Conservation (phyloP, 2,329 filamentous ascomycete genomes). For the Penicillium hordei region DNA sequence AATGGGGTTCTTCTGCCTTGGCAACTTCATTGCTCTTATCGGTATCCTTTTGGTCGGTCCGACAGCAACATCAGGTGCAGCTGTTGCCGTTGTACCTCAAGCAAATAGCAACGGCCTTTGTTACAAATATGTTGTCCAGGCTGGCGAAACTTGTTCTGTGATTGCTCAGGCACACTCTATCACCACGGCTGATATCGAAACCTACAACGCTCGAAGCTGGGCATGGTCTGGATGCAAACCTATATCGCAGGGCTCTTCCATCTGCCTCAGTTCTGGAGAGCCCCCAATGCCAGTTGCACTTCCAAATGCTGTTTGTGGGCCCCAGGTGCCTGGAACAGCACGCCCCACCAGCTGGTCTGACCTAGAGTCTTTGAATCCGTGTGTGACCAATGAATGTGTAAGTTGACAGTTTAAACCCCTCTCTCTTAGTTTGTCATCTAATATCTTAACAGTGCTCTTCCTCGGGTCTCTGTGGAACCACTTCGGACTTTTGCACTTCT, state of each 20-base stretch:
- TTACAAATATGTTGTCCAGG: slow-evolving; percentile 34
- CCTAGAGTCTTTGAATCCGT: slow-evolving; percentile 9
- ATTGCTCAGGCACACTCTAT: slow-evolving; percentile 40
- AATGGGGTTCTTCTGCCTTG: not conserved
- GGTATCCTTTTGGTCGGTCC: not conserved
- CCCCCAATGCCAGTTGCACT: slow-evolving; percentile 45
- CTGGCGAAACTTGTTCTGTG: slow-evolving; percentile 37
- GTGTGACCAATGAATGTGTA: slow-evolving; percentile 10
- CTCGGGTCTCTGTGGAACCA: not conserved
- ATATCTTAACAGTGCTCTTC: not conserved
- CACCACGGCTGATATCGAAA: slow-evolving; percentile 42
- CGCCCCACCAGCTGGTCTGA: slow-evolving; percentile 32
- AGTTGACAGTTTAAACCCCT: not conserved
- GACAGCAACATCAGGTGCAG: not conserved
- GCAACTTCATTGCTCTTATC: not conserved
- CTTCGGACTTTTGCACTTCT: not conserved
- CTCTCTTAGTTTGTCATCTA: not conserved
- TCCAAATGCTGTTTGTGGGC: slow-evolving; percentile 48
- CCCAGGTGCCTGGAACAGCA: slow-evolving; percentile 43
- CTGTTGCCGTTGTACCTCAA: not conserved
- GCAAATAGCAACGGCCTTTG: slow-evolving; percentile 29
- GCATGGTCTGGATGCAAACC: slow-evolving; percentile 44
- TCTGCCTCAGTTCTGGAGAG: slow-evolving; percentile 44
- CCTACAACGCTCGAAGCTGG: slow-evolving; percentile 47
- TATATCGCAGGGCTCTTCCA: slow-evolving; percentile 31